A percentile compares a stretch with the other conserved stretches of the same genome.
Conservation (phyloP, 2,329 filamentous ascomycete genomes). For the Xylaria sp. region DNA sequence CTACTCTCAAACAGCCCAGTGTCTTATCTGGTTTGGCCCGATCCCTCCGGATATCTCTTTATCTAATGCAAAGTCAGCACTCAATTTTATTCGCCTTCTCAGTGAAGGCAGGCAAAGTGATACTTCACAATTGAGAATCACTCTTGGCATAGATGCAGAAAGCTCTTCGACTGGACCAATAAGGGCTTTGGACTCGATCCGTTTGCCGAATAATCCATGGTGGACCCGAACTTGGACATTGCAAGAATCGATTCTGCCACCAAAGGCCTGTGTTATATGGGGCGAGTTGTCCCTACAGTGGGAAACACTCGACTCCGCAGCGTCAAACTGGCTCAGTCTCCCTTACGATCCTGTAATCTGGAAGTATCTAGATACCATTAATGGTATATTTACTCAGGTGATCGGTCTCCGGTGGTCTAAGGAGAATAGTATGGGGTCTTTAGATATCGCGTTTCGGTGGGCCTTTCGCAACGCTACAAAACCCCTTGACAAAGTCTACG, state of each 20-base stretch:
- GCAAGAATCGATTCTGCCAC: neutral
- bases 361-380: neutral
- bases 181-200: neutral
- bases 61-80: neutral
- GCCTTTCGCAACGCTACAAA: neutral
- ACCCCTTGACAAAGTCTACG: neutral
- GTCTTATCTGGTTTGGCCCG: neutral
- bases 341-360: neutral
- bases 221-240: neutral
- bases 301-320: neutral
- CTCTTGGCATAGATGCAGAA: neutral
- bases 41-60: neutral
- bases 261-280: neutral
- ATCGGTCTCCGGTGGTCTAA: neutral
- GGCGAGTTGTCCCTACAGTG: neutral
- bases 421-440: neutral
- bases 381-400: neutral
- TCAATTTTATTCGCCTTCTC: neutral
- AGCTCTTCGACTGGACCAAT: neutral
- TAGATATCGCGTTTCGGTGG: neutral
- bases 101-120: neutral
- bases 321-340: neutral
- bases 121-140: neutral
- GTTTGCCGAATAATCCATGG: neutral
- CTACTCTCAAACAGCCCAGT: neutral